Evolutionary conservation across 169 alveolate species (phyloP).

Genomic region (Babesia divergens): DNA sequence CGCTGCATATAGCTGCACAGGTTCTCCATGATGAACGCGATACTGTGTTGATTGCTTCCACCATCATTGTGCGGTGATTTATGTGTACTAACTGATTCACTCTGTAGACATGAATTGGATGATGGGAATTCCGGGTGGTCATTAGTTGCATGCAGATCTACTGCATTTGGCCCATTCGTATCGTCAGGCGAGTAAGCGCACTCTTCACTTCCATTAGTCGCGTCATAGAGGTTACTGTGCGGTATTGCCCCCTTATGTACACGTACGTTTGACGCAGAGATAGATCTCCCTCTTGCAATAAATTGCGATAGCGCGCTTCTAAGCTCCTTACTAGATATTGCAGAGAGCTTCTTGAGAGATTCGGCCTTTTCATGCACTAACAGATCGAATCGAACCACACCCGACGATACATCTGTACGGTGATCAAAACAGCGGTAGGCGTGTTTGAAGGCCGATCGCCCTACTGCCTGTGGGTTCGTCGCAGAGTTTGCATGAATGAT

Average conservation of each 20-base stretch:
- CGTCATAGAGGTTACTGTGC: no score
- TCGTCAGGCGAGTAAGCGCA: no score
- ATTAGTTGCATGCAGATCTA: no score
- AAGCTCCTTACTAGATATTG: background rate
- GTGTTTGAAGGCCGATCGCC: slow-evolving; percentile 1
- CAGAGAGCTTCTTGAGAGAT: background rate
- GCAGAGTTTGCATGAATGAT: slow-evolving; percentile 15
- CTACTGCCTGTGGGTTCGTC: background rate
- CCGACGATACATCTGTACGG: background rate
- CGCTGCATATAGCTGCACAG: slow-evolving; percentile 8
- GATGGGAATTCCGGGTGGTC: no score
- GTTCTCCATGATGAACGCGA: slow-evolving; percentile 20
- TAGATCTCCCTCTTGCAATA: background rate
- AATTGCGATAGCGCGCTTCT: slow-evolving; percentile 5
- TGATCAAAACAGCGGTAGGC: slow-evolving; percentile 19
- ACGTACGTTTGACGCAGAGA: background rate
- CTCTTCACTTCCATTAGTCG: background rate
- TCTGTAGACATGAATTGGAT: no score
- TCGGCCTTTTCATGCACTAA: background rate
- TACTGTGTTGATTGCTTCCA: background rate
- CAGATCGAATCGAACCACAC: background rate
- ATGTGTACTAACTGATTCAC: no score
- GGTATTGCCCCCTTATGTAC: no score
- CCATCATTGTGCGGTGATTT: no score
- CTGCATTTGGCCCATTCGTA: no score